Evolutionary conservation across 2,329 filamentous ascomycete genomes (phyloP), one percentile per base, ranked within the genome.

Genomic region (Epicoccum sorghinum): DNA sequence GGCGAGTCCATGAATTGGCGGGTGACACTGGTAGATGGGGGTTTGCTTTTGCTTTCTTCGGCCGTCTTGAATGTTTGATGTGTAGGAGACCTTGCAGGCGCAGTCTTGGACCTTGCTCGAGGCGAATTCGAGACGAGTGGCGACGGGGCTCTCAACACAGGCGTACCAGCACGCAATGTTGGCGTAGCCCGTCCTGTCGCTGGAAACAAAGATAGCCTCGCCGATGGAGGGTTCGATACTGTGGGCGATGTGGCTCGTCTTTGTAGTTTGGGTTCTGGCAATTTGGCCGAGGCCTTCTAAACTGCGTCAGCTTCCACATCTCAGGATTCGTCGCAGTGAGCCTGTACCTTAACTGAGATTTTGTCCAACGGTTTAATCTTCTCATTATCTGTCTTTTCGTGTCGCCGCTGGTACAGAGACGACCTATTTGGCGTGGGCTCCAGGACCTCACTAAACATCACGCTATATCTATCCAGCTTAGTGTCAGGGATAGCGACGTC

Each of bases 391-490:
- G 62, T 39, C 47, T 69, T 71, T 22, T 66, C 70, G 52, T 76
- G 72, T 18, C 75, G 67, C 51, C 75, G 64, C 25, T 62, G 64
- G 14, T 75, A 55, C 4, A 77, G 64, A 7, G 70, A 71, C 4
- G 65, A 63, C 1, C 61, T 63, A 30, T 54, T 65, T 10, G 61
- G 50, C 12, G 63, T 62, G 7, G 67, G 66, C 57, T 85, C 83
- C 24, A 96, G 78, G 6, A 97, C 80, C 33, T 84, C 84, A 50
- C 88, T 86, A 69, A 98, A 97, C 93, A 97, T 97, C 61, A 97
- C 84, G 64, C 92, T 96, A 65, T 96, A 98, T 43, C 93, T 82
- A 71, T 97, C 93, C 82, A 98, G 81, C 58, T 89, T 86, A 50
- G 90, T 82, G 44, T 84, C 83, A 0, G 93, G 93, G 52, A 97